Evolutionary conservation across 768 basidiomycete genomes (phyloP), one percentile per base, ranked within the genome.

Genomic region (Russula dissimulans): DNA sequence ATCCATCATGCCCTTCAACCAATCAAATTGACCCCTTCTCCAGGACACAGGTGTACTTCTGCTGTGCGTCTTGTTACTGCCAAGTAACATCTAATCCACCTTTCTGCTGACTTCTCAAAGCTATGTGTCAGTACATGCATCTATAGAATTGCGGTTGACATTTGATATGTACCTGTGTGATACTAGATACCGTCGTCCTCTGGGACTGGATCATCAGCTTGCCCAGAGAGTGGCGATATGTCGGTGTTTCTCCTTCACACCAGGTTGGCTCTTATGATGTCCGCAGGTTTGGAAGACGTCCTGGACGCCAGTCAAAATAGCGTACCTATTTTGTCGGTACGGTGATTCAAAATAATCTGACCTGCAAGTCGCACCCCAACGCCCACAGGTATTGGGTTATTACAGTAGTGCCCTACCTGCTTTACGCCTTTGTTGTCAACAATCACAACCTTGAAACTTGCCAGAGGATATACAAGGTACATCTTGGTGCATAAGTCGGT

Each of bases 171-270:
- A 2, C 5, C 31, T 18, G 10, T 53, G 26, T 47, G 10, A 46
- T 69, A 26, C 22, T 26, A 90, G 89, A 91, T 72, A 85, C 88
- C 58, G 84, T 91, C 52, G 84, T 89, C 61, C 72, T 89, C 54
- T 91, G 89, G 89, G 89, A 91, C 76, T 91, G 89, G 89, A 76
- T 87, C 69, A 83, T 87, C 68, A 86, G 85, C 70, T 71, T 90
- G 60, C 82, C 85, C 44, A 78, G 86, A 73, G 89, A 90, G 72
- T 89, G 83, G 76, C 80, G 81, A 68, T 89, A 86, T 73, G 88
- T 89, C 72, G 67, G 77, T 73, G 4, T 56, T 38, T 55, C 55
- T 62, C 58, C 53, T 54, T 11, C 12, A 7, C 31, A 55, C 51
- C 43, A 55, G 60, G 50, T 2, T 14, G 65, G 63, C 17, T 11